Evolutionary conservation across 2,329 filamentous ascomycete genomes (phyloP), one percentile per base, ranked within the genome.

Genomic region (Fusarium stilboides): DNA sequence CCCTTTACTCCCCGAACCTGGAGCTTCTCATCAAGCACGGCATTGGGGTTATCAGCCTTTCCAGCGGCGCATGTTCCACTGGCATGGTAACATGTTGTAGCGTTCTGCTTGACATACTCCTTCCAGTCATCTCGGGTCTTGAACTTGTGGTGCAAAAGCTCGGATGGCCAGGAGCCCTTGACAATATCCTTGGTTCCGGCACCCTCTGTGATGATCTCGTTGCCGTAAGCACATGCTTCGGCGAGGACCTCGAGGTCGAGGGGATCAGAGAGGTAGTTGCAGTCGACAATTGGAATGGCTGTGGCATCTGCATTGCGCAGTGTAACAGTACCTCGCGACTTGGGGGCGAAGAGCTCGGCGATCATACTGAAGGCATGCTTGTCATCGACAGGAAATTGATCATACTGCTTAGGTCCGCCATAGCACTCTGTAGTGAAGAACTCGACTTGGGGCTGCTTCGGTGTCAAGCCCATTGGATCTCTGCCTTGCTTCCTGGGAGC

Each of bases 371-470:
- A 91, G 1, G 83, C 84, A 62, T 87, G 81, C 57, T 88, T 82
- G 19, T 83, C 79, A 43, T 88, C 81, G 3, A 81, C 77, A 0
- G 88, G 88, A 55, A 84, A 86, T 37, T 88, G 77, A 20, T 81
- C 78, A 62, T 83, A 89, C 62, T 89, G 86, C 66, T 87, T 88
- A 0, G 88, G 87, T 0, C 87, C 87, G 6, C 87, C 87, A 67
- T 89, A 89, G 70, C 86, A 86, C 72, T 90, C 88, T 0, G 88
- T 89, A 33, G 83, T 87, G 77, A 89, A 90, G 76, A 89, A 86
- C 70, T 91, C 89, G 49, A 89, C 75, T 70, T 90, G 88, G 0
- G 89, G 87, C 71, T 91, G 89, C 8, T 77, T 75, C 0, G 80
- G 77, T 0, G 84, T 84, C 17, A 91, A 78, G 19, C 86, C 87